Percentiles rank a stretch among this genome's conserved stretches.
Evolutionary conservation across 2,329 filamentous ascomycete genomes (phyloP).

Genomic region (Arthrobotrys conoides): DNA sequence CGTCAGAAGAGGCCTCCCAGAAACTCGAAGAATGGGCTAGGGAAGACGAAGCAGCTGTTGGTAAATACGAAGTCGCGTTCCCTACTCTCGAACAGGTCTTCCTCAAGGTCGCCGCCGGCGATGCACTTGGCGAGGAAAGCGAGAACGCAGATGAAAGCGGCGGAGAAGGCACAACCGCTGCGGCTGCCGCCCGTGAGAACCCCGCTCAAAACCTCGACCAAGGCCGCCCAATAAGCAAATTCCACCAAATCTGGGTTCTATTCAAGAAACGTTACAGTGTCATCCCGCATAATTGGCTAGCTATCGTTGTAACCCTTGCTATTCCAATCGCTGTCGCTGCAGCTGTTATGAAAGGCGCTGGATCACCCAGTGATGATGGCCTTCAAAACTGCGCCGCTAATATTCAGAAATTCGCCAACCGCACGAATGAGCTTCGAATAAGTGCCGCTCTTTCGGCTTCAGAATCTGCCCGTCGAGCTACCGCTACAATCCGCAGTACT

Average conservation of each 20-base stretch:
- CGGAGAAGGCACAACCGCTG: slow-evolving; percentile 74
- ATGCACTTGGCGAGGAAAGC: slow-evolving; percentile 52
- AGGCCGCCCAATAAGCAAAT: slow-evolving; percentile 78
- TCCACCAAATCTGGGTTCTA: slow-evolving; percentile 79
- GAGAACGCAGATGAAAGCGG: slow-evolving; percentile 65
- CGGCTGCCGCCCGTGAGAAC: slow-evolving; percentile 3
- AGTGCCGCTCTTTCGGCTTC: slow-evolving; percentile 21
- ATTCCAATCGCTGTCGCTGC: slow-evolving; percentile 85
- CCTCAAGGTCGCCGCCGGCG: slow-evolving; percentile 76
- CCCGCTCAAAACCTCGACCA: slow-evolving; percentile 72
- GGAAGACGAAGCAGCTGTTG: slow-evolving; percentile 70
- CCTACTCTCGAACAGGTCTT: slow-evolving; percentile 96
- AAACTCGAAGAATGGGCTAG: slow-evolving; percentile 80
- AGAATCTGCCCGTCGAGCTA: slow-evolving; percentile 18
- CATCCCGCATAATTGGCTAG: slow-evolving; percentile 82
- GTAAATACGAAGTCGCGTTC: slow-evolving; percentile 86
- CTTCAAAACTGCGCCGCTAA: slow-evolving; percentile 44
- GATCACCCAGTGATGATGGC: slow-evolving; percentile 54
- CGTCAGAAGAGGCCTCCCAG: slow-evolving; percentile 78
- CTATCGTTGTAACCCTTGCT: slow-evolving; percentile 80
- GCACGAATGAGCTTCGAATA: slow-evolving; percentile 7
- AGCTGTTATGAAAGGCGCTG: slow-evolving; percentile 36
- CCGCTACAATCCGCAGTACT: slow-evolving; percentile 1
- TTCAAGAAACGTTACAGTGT: slow-evolving; percentile 84
- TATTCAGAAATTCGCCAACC: slow-evolving; percentile 13